Evolutionary conservation across 2,329 filamentous ascomycete species (phyloP).

Genomic region (Colletotrichum spaethianum): DNA sequence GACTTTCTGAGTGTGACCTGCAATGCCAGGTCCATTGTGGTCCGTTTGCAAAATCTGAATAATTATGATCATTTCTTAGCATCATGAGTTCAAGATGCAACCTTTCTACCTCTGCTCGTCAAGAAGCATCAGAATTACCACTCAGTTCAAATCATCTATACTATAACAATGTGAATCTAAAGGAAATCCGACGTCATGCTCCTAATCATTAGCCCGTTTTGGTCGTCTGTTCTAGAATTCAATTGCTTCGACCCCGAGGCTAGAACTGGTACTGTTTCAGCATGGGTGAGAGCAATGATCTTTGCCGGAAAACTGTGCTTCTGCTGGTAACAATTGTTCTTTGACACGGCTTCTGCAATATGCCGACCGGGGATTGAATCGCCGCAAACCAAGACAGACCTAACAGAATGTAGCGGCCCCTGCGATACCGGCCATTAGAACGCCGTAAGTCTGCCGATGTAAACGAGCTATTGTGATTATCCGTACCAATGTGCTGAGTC

Average conservation of each 20-base stretch:
- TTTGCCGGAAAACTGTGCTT: background rate
- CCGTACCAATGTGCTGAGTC: background rate
- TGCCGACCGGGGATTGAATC: conserved; percentile 10
- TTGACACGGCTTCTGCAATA: background rate
- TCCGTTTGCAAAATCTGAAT: no score
- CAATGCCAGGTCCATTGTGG: no score
- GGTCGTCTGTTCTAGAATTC: background rate
- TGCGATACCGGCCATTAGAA: background rate
- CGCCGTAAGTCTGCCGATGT: background rate
- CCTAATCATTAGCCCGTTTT: background rate
- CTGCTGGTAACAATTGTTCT: background rate
- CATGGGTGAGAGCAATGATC: background rate
- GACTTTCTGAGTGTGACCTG: no score
- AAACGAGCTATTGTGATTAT: background rate
- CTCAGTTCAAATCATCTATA: no score
- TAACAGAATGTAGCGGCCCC: background rate
- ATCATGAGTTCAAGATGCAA: no score
- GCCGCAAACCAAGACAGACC: background rate
- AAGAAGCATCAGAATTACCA: no score
- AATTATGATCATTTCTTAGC: no score
- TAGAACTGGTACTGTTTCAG: background rate
- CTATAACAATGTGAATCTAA: no score
- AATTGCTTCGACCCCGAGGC: background rate
- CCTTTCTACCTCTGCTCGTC: no score
- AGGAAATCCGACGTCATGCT: no score